A percentile compares a stretch with the other conserved stretches of the same genome.
Evolutionary conservation across 2,329 filamentous ascomycete genomes (phyloP).

Genomic region (Colletotrichum limetticola): DNA sequence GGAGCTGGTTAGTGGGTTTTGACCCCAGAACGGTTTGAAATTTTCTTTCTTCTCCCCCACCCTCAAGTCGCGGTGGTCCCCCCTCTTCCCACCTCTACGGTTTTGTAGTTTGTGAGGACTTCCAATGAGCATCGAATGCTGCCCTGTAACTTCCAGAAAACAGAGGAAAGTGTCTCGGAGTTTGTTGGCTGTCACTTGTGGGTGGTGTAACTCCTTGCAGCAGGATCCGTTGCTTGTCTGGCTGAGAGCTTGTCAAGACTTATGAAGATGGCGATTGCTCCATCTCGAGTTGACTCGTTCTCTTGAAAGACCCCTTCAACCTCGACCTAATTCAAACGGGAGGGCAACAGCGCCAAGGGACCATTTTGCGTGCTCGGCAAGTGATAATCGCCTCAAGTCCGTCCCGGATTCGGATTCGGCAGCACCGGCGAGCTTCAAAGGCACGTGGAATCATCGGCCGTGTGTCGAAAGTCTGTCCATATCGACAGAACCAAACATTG

Average conservation of each 20-base stretch:
- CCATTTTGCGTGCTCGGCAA: background rate
- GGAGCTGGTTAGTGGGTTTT: slow-evolving; percentile 11
- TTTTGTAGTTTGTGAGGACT: slow-evolving; percentile 4
- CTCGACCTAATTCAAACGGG: background rate
- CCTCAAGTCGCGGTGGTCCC: background rate
- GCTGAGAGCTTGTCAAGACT: background rate
- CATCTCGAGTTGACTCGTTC: background rate
- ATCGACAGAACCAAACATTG: background rate
- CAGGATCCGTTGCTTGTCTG: background rate
- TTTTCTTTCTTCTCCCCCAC: slow-evolving; percentile 8
- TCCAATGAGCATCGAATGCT: slow-evolving; percentile 3
- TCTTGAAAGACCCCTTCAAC: background rate
- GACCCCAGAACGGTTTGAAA: slow-evolving; percentile 10
- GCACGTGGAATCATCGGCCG: slow-evolving; percentile 12
- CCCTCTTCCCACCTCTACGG: background rate
- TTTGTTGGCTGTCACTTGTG: background rate
- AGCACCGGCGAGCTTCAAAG: slow-evolving; percentile 8
- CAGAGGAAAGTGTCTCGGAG: slow-evolving; percentile 13
- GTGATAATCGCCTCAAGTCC: background rate
- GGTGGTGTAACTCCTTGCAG: background rate
- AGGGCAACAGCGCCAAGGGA: background rate
- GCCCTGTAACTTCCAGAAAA: slow-evolving; percentile 4
- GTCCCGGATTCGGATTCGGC: slow-evolving; percentile 18
- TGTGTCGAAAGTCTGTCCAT: slow-evolving; percentile 15
- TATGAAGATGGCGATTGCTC: background rate